These are phyloP conservation scores for Salisapilia sapeloensis DNA, from an alignment of 352 stramenopile species.

Conservation along the genomic window DNA sequence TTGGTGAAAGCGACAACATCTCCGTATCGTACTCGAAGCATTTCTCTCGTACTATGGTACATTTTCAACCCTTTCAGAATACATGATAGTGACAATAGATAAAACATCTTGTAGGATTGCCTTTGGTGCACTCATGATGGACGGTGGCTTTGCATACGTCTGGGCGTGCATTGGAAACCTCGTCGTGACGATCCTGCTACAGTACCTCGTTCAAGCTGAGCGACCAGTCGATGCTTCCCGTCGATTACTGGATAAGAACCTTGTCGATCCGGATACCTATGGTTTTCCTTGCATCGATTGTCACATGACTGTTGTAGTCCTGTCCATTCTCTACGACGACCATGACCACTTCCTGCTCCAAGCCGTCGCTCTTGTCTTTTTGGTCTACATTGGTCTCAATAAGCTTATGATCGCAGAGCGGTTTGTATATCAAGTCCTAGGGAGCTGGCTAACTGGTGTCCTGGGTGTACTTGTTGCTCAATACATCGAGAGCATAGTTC, in stretches of 20 bases:
- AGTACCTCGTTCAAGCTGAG: constrained; percentile 18
- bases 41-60: constrained; percentile 48
- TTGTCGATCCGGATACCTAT: constrained; percentile 21
- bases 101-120: constrained; percentile 17
- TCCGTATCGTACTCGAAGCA: constrained; percentile 29
- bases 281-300: constrained; percentile 56
- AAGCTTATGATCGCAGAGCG: constrained; percentile 22
- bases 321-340: constrained; percentile 24
- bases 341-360: constrained; percentile 9
- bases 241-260: constrained; percentile 12
- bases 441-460: constrained; percentile 40
- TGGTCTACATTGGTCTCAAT: constrained; percentile 15
- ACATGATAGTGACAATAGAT: neutral
- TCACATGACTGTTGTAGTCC: constrained; percentile 56
- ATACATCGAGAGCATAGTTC: constrained; percentile 28
- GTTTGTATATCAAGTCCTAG: constrained; percentile 38
- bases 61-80: constrained; percentile 1
- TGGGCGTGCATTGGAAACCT: constrained; percentile 49
- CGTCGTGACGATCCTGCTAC: constrained; percentile 20
- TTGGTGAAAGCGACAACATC: constrained; percentile 36
- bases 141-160: constrained; percentile 46
- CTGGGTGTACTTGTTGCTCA: constrained; percentile 34
- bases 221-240: constrained; percentile 35
- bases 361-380: constrained; percentile 5
- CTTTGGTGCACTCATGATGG: constrained; percentile 29